A percentile compares a stretch with the other conserved stretches of the same genome.
Evolutionary conservation across 148 eudicot genomes (phyloP).

Genomic region (Fagopyrum esculentum): DNA sequence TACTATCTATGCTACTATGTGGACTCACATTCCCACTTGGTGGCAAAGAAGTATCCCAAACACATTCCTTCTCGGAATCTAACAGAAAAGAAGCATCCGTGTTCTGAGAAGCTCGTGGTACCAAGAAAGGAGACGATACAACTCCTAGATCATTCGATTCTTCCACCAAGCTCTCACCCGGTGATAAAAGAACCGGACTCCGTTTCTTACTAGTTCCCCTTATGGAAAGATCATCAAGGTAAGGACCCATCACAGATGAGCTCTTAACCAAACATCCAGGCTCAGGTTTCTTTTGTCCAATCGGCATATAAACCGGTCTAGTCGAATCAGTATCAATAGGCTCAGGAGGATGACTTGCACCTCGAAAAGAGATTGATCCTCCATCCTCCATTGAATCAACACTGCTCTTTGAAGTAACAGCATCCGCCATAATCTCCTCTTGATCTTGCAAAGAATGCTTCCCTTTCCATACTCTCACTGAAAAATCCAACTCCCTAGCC

Average conservation of each 20-base stretch:
- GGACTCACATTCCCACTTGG: conserved; percentile 21
- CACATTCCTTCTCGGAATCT: conserved; percentile 18
- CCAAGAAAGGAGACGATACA: conserved; percentile 6
- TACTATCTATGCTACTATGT: conserved; percentile 16
- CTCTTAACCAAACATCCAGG: conserved; percentile 14
- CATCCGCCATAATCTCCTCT: conserved; percentile 6
- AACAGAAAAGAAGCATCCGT: conserved; percentile 10
- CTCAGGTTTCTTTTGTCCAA: conserved; percentile 13
- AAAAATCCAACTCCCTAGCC: conserved; percentile 11
- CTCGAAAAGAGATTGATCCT: conserved; percentile 13
- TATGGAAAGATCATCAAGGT: conserved; percentile 14
- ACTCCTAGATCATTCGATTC: conserved; percentile 14
- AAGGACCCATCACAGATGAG: conserved; percentile 13
- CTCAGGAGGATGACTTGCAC: conserved; percentile 18
- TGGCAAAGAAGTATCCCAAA: conserved; percentile 19
- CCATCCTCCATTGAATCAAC: conserved; percentile 17
- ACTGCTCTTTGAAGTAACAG: conserved; percentile 9
- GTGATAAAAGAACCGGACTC: conserved; percentile 10
- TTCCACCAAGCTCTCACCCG: conserved; percentile 16
- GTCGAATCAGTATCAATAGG: conserved; percentile 11
- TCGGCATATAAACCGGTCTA: conserved; percentile 14
- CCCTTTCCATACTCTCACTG: conserved; percentile 13
- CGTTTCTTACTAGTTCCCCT: conserved; percentile 10
- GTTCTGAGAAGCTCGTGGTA: conserved; percentile 16
- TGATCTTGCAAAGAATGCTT: conserved; percentile 15